Evolutionary conservation across 371 early-diverging fungal species (phyloP).

Genomic region (Apophysomyces ossiformis): DNA sequence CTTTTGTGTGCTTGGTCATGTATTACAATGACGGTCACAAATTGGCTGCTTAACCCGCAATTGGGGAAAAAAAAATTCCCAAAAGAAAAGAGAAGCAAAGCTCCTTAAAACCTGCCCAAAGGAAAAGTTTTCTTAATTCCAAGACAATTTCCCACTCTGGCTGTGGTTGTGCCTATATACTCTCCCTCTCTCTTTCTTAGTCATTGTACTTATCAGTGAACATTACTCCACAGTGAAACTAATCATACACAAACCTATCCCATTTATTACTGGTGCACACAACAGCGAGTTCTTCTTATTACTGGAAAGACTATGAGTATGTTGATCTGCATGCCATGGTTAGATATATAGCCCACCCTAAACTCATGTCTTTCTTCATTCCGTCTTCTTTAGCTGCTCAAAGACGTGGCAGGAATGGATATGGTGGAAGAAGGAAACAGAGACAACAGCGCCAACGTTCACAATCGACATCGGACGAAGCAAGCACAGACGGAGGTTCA

Average conservation of each 20-base stretch:
- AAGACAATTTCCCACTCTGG: neutral
- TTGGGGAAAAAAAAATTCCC: neutral
- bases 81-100: neutral
- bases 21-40: neutral
- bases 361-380: too few species aligned
- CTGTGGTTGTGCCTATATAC: too few species aligned
- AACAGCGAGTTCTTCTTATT: too few species aligned
- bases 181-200: neutral
- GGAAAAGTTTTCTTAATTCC: neutral
- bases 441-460: slow-evolving; percentile 27
- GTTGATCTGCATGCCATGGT: too few species aligned
- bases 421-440: slow-evolving; percentile 21
- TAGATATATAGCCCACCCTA: too few species aligned
- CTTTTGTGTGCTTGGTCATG: neutral
- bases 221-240: too few species aligned
- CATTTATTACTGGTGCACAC: too few species aligned
- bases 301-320: too few species aligned
- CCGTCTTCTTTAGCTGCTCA: slow-evolving; percentile 23
- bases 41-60: neutral
- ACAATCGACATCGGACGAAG: slow-evolving; percentile 38
- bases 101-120: slow-evolving; percentile 10
- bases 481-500: slow-evolving; percentile 60
- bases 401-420: slow-evolving; percentile 34
- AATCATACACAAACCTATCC: too few species aligned
- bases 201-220: neutral